These are phyloP conservation scores for Wickerhamomyces queroliae DNA, from an alignment of 805 yeast genomes.

Conservation along the genomic window DNA sequence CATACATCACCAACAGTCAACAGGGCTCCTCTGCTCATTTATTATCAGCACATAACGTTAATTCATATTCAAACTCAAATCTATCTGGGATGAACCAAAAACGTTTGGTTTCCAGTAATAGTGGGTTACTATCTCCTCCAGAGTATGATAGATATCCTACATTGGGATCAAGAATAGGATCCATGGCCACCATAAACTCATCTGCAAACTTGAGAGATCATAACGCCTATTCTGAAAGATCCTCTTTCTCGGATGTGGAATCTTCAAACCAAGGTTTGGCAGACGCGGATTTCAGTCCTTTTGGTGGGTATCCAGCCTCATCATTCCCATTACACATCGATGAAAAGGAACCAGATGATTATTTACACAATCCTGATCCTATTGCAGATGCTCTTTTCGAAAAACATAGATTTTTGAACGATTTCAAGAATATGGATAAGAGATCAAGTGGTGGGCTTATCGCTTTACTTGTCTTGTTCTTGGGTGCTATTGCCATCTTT, in stretches of 20 bases:
- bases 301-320: constrained; percentile 95
- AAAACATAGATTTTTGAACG: constrained; percentile 57
- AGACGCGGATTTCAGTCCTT: constrained; percentile 75
- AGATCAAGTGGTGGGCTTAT: constrained; percentile 54
- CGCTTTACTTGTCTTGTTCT: constrained; percentile 51
- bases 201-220: constrained; percentile 16
- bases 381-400: constrained; percentile 85
- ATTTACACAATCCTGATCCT: constrained; percentile 94
- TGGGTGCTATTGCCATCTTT: constrained; percentile 65
- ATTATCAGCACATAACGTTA: constrained; percentile 13
- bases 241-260: constrained; percentile 15
- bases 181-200: constrained; percentile 38
- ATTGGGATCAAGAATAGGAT: constrained; percentile 51
- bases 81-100: constrained; percentile 14
- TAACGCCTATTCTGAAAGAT: constrained; percentile 10
- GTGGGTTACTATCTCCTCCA: constrained; percentile 36
- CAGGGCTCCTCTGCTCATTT: constrained; percentile 35
- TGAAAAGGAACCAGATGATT: constrained; percentile 93
- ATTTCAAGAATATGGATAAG: constrained; percentile 60
- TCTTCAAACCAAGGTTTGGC: constrained; percentile 37
- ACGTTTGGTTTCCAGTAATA: constrained; percentile 5
- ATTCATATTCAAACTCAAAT: constrained; percentile 19
- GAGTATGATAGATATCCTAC: constrained; percentile 68
- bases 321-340: constrained; percentile 87
- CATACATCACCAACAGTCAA: constrained; percentile 35